Percentiles rank a stretch among this genome's conserved stretches.
phyloP scores from a whole-genome alignment of 306 rosid species.

The Cucurbita maxima region DNA sequence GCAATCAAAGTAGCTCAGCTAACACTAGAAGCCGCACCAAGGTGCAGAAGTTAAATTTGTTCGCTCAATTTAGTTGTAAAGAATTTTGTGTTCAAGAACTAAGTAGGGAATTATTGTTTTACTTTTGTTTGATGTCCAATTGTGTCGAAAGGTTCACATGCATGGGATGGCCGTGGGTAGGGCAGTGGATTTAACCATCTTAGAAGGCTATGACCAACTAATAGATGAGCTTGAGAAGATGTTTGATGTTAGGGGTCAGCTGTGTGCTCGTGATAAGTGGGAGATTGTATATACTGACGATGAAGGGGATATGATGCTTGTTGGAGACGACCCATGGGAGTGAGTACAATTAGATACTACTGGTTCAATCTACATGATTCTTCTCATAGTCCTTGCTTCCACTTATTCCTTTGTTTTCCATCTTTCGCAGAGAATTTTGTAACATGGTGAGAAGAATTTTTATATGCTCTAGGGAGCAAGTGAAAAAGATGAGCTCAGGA shows the following conservation, averaged over 20 bases:
- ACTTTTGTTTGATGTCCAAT: slow-evolving; percentile 1
- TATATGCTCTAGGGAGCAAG: slow-evolving; percentile 62
- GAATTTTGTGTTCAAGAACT: background rate
- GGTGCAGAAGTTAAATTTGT: slow-evolving; percentile 25
- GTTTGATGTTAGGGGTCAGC: slow-evolving; percentile 82
- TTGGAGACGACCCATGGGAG: slow-evolving; percentile 86
- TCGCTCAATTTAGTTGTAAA: background rate
- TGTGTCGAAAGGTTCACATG: slow-evolving; percentile 75
- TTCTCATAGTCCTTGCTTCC: background rate
- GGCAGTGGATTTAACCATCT: slow-evolving; percentile 71
- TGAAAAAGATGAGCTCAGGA: slow-evolving; percentile 64
- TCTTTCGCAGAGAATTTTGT: slow-evolving; percentile 62
- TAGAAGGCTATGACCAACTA: slow-evolving; percentile 70
- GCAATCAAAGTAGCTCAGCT: slow-evolving; percentile 39
- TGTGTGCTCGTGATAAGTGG: slow-evolving; percentile 50
- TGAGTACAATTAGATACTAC: slow-evolving; percentile 22
- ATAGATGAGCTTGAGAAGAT: slow-evolving; percentile 63
- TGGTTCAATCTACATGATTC: background rate
- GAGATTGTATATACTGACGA: slow-evolving; percentile 72
- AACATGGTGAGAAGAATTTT: slow-evolving; percentile 73
- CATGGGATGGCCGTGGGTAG: slow-evolving; percentile 92
- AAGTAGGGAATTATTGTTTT: background rate
- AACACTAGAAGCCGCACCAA: slow-evolving; percentile 76
- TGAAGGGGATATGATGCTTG: slow-evolving; percentile 89
- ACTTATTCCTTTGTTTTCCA: slow-evolving; percentile 1